phyloP scores from a whole-genome alignment of 768 basidiomycete species.

The Boletus sensibilis region DNA sequence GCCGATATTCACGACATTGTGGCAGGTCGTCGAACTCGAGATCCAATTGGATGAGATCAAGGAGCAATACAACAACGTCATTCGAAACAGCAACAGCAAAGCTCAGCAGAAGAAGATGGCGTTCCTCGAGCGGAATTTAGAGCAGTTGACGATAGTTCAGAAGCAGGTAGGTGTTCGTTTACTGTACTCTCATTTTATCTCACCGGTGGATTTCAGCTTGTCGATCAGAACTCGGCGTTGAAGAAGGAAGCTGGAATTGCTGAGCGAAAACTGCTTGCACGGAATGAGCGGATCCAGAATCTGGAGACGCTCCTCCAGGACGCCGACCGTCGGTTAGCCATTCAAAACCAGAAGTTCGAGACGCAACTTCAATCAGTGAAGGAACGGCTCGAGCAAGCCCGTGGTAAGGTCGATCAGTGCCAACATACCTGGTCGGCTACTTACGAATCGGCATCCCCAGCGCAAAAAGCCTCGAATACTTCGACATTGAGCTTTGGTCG shows the following conservation, averaged over 20 bases:
- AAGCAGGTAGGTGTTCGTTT: conserved; percentile 68
- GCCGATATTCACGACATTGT: conserved; percentile 13
- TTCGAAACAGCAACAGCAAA: conserved; percentile 96
- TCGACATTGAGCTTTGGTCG: conserved; percentile 84
- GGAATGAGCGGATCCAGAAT: conserved; percentile 97
- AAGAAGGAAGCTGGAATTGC: conserved; percentile 98
- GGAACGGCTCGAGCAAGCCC: conserved; percentile 88
- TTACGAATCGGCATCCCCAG: conserved; percentile 39
- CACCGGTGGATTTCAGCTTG: conserved; percentile 59
- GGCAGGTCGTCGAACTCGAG: conserved; percentile 95
- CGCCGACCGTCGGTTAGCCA: conserved; percentile 87
- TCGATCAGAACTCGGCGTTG: conserved; percentile 94
- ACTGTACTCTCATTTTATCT: background rate
- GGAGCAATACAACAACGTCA: conserved; percentile 98
- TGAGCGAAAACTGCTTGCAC: conserved; percentile 92
- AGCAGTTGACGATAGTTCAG: conserved; percentile 93
- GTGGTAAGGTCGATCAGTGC: conserved; percentile 58
- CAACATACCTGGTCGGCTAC: conserved; percentile 12
- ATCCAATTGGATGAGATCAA: conserved; percentile 98
- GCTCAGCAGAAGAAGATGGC: conserved; percentile 99
- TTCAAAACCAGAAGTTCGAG: conserved; percentile 96
- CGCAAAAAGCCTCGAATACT: conserved; percentile 73
- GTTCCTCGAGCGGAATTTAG: conserved; percentile 94
- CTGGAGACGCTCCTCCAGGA: conserved; percentile 91
- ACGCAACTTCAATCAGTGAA: conserved; percentile 88